Evolutionary conservation across 73 alveolate genomes (phyloP), one percentile per base, ranked within the genome.

Genomic region (Diophrys sp.): DNA sequence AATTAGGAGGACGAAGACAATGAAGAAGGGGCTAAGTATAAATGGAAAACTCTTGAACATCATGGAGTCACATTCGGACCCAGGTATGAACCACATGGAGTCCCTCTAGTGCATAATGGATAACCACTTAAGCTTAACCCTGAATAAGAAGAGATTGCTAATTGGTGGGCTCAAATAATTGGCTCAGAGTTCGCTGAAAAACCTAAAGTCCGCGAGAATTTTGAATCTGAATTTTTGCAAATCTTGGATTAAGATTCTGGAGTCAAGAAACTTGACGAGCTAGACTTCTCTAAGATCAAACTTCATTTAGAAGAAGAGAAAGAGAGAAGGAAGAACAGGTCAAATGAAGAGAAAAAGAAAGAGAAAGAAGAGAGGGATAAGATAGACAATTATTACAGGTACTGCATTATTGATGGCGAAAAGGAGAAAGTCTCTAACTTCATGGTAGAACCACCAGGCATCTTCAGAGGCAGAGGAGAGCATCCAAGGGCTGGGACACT

Each of bases 401-500:
- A 94, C 88, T 98, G 98, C 33, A 69, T 96, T 23, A 98, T 96
- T 29, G 99, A 96, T 83, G 98, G 98, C 18, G 90, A 90, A 25
- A 72, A 90, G 33, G 99, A 96, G 83, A 95, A 95, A 77, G 91
- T 97, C 55, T 89, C 97, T 25, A 94, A 91, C 79, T 77, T 81
- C 86, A 87, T 94, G 79, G 95, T 97, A 29, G 99, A 97, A 73
- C 98, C 98, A 0, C 99, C 99, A 0, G 98, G 99, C 27, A 88
- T 98, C 44, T 97, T 98, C 87, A 89, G 98, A 56, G 99, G 99
- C 26, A 95, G 99, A 70, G 99, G 99, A 23, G 99, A 97, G 68
- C 99, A 98, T 73, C 99, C 99, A 26, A 87, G 87, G 31, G 97
- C 98, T 29, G 99, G 99, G 28, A 74, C 69, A 54, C 70, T 97